Percentiles rank a stretch among this genome's conserved stretches.
Evolutionary conservation across 805 yeast genomes (phyloP).

Genomic region (Isabelozyma gotoi): DNA sequence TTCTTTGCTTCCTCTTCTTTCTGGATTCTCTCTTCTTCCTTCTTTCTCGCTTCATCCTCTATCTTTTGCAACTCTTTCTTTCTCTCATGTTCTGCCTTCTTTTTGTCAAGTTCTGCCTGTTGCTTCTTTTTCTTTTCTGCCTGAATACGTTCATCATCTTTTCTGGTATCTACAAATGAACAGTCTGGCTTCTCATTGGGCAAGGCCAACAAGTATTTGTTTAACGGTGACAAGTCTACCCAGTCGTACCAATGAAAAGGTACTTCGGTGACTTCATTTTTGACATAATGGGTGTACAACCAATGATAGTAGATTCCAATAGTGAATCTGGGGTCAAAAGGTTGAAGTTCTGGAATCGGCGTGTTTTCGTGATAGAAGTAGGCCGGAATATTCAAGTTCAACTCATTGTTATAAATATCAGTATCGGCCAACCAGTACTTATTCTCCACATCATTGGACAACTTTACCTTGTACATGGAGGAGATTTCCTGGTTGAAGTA

Average conservation of each 20-base stretch:
- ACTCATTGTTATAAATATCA: slow-evolving; percentile 5
- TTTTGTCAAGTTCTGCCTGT: slow-evolving; percentile 1
- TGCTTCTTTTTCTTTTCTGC: slow-evolving; percentile 6
- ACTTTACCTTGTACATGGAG: slow-evolving; percentile 12
- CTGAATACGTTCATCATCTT: slow-evolving; percentile 6
- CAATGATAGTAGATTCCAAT: slow-evolving; percentile 20
- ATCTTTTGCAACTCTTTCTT: slow-evolving; percentile 1
- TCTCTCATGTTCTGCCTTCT: neutral
- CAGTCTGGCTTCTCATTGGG: slow-evolving; percentile 35
- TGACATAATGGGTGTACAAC: slow-evolving; percentile 2
- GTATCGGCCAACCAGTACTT: slow-evolving; percentile 22
- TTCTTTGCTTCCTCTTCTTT: slow-evolving; percentile 1
- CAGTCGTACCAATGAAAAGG: slow-evolving; percentile 61
- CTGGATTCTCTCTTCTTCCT: neutral
- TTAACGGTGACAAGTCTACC: slow-evolving; percentile 46
- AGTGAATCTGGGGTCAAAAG: slow-evolving; percentile 33
- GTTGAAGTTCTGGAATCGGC: slow-evolving; percentile 19
- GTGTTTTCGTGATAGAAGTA: slow-evolving; percentile 8
- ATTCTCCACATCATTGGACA: slow-evolving; percentile 18
- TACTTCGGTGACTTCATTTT: slow-evolving; percentile 6
- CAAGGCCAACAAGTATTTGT: slow-evolving; percentile 27
- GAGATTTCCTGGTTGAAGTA: slow-evolving; percentile 15
- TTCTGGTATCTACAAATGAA: slow-evolving; percentile 40
- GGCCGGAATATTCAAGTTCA: slow-evolving; percentile 9
- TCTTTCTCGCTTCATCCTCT: neutral